A percentile compares a stretch with the other conserved stretches of the same genome.
Conservation (phyloP, 75 land plant species). For the Cupressus sempervirens region DNA sequence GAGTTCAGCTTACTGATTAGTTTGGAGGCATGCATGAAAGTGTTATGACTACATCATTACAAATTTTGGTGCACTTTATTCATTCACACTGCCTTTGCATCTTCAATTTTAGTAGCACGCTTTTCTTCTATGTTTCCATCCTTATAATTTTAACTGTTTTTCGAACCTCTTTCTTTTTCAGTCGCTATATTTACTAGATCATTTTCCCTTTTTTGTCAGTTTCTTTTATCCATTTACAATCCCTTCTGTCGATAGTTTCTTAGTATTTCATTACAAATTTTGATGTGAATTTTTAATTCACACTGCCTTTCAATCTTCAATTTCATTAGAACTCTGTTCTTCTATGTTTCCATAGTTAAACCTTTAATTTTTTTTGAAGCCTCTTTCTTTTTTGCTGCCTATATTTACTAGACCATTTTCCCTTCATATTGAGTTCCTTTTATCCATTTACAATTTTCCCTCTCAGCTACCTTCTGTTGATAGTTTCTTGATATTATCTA, state of each 20-base stretch:
- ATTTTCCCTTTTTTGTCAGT: neutral
- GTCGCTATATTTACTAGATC: no score
- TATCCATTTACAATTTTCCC: neutral
- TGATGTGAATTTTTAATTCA: neutral
- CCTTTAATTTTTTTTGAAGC: neutral
- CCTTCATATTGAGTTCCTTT: neutral
- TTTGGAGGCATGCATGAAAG: neutral
- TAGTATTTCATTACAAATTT: neutral
- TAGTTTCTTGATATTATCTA: no score
- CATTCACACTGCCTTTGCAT: neutral
- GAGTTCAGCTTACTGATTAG: neutral
- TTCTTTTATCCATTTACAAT: neutral
- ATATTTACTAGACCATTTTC: neutral
- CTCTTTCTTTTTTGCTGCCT: neutral
- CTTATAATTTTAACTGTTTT: no score
- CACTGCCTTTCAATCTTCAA: neutral
- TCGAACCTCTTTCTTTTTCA: neutral
- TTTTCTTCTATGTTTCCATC: neutral
- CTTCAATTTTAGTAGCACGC: neutral
- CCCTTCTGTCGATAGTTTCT: neutral
- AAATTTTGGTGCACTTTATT: no score
- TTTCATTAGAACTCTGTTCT: neutral
- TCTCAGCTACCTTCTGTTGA: neutral
- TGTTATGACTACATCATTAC: neutral
- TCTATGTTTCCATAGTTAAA: neutral